Base-by-base conservation (phyloP, 2,329 filamentous ascomycete species). In the Venturia asperata region DNA sequence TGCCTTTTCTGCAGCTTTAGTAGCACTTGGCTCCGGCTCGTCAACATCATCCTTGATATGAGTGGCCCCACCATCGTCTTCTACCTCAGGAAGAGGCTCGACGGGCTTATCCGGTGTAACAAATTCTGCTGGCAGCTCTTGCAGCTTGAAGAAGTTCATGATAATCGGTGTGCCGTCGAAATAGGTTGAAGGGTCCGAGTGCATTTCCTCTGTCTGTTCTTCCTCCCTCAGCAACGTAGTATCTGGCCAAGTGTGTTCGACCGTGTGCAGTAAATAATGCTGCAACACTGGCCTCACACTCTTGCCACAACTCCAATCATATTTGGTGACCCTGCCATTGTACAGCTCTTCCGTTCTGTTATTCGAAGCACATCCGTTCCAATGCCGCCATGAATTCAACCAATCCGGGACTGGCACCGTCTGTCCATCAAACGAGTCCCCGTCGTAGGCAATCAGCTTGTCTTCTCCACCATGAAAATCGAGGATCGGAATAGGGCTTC, bases 401-500 rank as follows among this genome's bases (percentile, higher is more conserved):
- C 62, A 63, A 13, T 52, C 62, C 15, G 43, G 19, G 6, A 63
- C 24, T 21, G 30, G 39, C 42, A 47, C 41, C 13, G 62, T 63
- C 24, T 17, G 24, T n/a, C 47, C 62, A 49, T 63, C 43, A n/a
- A 49, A 49, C 9, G 62, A 49, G 37, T 55, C 27, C 1, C 81
- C 81, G 2, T 70, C 66, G 66, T 82, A 83, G 0, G 72, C 68
- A 41, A 83, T 81, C 0, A 75, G 80, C 2, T 67, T 72, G 69
- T 84, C 82, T 2, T 68, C 74, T 3, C 75, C 77, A 19, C 81
- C 81, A 69, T 84, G 82, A 64, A 83, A 79, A 47, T 81, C 78
- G 13, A 83, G 70, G 13, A 84, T 73, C 1, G 81, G 80, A 4
- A 82, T 66, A 0, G 76, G 75, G 5, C 13, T 45, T 62, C 73